Conservation (phyloP, 345 rosid genomes). For the Populus ilicifolia region DNA sequence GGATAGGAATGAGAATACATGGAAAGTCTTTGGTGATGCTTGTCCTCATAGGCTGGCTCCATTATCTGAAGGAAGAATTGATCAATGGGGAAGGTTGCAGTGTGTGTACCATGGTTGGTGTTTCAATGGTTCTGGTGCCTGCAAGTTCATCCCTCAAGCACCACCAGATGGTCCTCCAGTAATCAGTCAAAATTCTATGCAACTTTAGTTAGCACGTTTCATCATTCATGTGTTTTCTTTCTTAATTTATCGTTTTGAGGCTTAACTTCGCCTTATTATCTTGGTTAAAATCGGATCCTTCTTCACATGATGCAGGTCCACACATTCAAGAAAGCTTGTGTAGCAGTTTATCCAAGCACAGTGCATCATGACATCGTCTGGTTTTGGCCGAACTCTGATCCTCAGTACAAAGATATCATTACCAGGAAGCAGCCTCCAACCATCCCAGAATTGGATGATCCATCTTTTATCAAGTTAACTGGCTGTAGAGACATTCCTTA, state of each 20-base stretch:
- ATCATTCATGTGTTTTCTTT: no score
- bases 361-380: conserved; percentile 78
- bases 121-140: conserved; percentile 42
- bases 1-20: conserved; percentile 56
- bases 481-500: conserved; percentile 77
- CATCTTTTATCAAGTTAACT: conserved; percentile 54
- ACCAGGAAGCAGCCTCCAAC: conserved; percentile 61
- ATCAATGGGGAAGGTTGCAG: conserved; percentile 69
- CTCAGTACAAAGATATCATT: conserved; percentile 60
- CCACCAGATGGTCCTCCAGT: conserved; percentile 53
- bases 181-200: not conserved
- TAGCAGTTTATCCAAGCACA: conserved; percentile 60
- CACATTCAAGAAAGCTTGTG: conserved; percentile 75
- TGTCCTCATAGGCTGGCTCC: conserved; percentile 41
- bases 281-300: no score
- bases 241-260: no score
- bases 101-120: conserved; percentile 96
- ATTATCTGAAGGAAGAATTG: conserved; percentile 74
- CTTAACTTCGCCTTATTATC: no score
- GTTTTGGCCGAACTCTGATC: conserved; percentile 90
- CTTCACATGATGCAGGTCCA: conserved; percentile 41
- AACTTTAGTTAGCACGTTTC: not conserved
- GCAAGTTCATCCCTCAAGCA: conserved; percentile 44
- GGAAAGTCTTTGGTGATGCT: conserved; percentile 37
- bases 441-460: conserved; percentile 73